Evolutionary conservation across 768 basidiomycete species (phyloP), one percentile per base, ranked within the genome.

Genomic region (Pilatotrama ljubarskyi): DNA sequence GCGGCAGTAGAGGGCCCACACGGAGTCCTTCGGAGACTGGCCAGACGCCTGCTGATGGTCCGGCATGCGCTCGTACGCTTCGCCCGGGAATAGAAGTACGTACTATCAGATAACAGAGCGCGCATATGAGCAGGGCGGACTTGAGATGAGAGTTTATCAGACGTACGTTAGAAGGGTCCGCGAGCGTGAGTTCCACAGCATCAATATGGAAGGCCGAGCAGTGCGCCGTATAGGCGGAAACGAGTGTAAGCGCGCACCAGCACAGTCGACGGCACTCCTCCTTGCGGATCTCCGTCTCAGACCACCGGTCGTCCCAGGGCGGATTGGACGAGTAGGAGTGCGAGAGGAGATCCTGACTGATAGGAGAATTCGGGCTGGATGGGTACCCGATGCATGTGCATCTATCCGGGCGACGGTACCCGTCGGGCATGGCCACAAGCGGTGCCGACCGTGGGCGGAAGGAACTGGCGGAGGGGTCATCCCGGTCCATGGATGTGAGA

Each of bases 1-100:
- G 35, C 91, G 84, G 72, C 89, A 91, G 66, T 90, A 90, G 25
- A 93, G 75, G 0, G 88, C 90, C 90, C 90, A 92, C 1, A 93
- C 80, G 15, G 86, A 85, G 62, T 92, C 88, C 69, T 91, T 92
- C 15, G 85, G 80, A 17, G 86, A 86, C 35, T 78, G 79, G 53
- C 74, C 74, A 22, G 50, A 61, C 54, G 76, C 73, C 41, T 75
- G 72, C 56, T 76, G 78, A 35, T 68, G 64, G 68, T 66, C 18
- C 72, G 74, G 55, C 51, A 65, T 58, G 51, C 83, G 82, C 66
- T 86, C 83, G 42, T 80, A 74, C 7, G 81, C 79, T 72, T 93
- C 90, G 0, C 88, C 90, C 1, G 91, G 91, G 71, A 92, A 92
- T 41, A 91, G 75, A 9, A 90, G 70, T 3, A 75, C 77, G 62